Percentiles rank a stretch among this genome's conserved stretches.
Evolutionary conservation across 2,329 filamentous ascomycete genomes (phyloP).

Genomic region (Sporothrix variecibatus): DNA sequence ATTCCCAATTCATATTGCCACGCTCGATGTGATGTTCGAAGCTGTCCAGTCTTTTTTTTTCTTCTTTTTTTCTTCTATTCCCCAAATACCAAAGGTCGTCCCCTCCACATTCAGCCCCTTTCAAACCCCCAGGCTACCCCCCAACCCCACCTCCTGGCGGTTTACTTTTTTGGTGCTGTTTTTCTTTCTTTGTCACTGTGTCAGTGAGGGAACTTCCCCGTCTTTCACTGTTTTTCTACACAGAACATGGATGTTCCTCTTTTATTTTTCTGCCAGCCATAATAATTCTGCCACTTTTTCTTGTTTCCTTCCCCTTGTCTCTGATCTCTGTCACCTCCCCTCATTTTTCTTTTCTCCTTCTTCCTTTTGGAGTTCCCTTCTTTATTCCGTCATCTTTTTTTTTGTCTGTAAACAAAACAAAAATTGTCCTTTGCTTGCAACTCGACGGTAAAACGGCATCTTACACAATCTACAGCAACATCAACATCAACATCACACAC

Average conservation of each 20-base stretch:
- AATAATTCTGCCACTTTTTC: neutral
- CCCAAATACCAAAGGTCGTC: neutral
- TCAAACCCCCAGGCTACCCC: neutral
- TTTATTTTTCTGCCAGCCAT: neutral
- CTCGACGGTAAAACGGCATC: neutral
- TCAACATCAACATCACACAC: neutral
- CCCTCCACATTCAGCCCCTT: constrained; percentile 6
- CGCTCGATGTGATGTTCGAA: neutral
- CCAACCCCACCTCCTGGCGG: neutral
- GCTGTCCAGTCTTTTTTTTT: neutral
- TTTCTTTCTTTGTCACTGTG: neutral
- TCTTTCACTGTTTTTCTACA: neutral
- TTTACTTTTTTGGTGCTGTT: neutral
- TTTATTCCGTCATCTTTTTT: neutral
- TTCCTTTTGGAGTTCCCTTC: neutral
- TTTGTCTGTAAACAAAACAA: constrained; percentile 12
- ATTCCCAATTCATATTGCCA: constrained; percentile 13
- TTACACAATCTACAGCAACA: neutral
- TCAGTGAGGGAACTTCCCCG: neutral
- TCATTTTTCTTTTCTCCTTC: neutral
- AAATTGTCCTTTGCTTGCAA: neutral
- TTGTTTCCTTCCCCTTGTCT: neutral
- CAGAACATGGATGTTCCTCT: neutral
- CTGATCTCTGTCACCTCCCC: neutral
- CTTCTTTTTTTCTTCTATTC: neutral